Percentiles rank a stretch among this genome's conserved stretches.
phyloP scores from a whole-genome alignment of 768 basidiomycete genomes.

The Sistotremastrum niveocremeum region DNA sequence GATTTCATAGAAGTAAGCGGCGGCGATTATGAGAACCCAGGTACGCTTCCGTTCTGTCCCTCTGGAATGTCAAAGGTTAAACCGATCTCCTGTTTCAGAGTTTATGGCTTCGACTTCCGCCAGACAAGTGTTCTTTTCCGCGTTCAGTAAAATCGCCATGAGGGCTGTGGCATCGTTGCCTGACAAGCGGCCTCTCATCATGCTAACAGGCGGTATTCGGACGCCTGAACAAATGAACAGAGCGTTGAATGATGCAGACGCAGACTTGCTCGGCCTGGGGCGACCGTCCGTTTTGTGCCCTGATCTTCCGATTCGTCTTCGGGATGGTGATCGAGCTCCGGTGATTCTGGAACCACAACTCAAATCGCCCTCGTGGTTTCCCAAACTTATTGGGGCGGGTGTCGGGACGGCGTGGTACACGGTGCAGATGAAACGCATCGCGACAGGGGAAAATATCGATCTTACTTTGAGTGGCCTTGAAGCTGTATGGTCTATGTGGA shows the following conservation, averaged over 20 bases:
- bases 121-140: slow-evolving; percentile 63
- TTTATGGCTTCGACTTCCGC: slow-evolving; percentile 19
- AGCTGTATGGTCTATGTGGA: too few relatives aligned
- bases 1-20: slow-evolving; percentile 87
- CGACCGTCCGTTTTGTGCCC: slow-evolving; percentile 53
- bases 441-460: slow-evolving; percentile 10
- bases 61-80: not conserved
- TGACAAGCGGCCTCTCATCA: slow-evolving; percentile 38
- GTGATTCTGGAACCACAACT: slow-evolving; percentile 15
- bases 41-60: slow-evolving; percentile 21
- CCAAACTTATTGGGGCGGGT: slow-evolving; percentile 56
- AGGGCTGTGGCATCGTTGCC: slow-evolving; percentile 22
- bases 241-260: slow-evolving; percentile 40
- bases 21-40: slow-evolving; percentile 71
- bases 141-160: slow-evolving; percentile 48
- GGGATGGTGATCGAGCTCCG: slow-evolving; percentile 8
- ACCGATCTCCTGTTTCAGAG: slow-evolving; percentile 7
- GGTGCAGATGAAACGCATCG: slow-evolving; percentile 40
- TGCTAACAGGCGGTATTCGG: slow-evolving; percentile 72
- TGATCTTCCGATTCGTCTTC: slow-evolving; percentile 29
- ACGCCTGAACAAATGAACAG: slow-evolving; percentile 40
- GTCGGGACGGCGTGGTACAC: slow-evolving; percentile 53
- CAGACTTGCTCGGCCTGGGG: slow-evolving; percentile 69
- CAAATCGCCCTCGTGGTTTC: slow-evolving; percentile 23
- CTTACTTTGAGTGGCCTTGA: too few relatives aligned